Evolutionary conservation across 805 yeast genomes (phyloP).

Genomic region (Wickerhamiella spandovensis): DNA sequence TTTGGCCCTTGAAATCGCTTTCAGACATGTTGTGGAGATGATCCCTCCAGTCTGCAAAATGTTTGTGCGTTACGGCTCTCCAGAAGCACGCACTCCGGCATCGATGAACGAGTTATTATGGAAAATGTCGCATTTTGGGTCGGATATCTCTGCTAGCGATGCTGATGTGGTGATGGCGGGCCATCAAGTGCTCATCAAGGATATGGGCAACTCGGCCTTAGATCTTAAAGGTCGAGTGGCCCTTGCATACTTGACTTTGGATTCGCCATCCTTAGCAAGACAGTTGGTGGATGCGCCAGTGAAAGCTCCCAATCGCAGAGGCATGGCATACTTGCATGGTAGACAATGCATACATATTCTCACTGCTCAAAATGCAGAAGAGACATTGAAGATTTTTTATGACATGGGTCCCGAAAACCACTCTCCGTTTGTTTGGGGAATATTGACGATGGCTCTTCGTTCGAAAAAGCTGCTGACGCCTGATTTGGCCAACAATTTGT

Average conservation of each 20-base stretch:
- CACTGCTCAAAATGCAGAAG: conserved; percentile 7
- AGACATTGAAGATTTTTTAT: conserved; percentile 8
- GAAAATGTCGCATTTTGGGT: conserved; percentile 20
- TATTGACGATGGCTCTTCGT: conserved; percentile 13
- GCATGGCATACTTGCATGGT: conserved; percentile 12
- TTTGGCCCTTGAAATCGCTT: conserved; percentile 15
- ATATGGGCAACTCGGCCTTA: conserved; percentile 9
- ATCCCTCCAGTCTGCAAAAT: conserved; percentile 19
- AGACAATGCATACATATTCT: conserved; percentile 7
- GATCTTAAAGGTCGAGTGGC: conserved; percentile 23
- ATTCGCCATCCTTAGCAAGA: conserved; percentile 6
- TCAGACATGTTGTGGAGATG: conserved; percentile 14
- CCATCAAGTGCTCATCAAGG: conserved; percentile 15
- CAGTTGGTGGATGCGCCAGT: conserved; percentile 4
- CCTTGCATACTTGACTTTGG: conserved; percentile 18
- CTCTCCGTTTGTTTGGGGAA: conserved; percentile 18
- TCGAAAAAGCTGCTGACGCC: conserved; percentile 13
- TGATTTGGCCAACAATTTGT: conserved; percentile 9
- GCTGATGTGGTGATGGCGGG: conserved; percentile 16
- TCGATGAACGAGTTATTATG: conserved; percentile 20
- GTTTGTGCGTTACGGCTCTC: conserved; percentile 9
- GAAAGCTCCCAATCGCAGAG: conserved; percentile 4
- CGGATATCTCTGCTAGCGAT: conserved; percentile 14
- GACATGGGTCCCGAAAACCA: conserved; percentile 1
- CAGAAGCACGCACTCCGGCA: background rate